These are phyloP conservation scores for Thraustochytrium sp. DNA, from an alignment of 352 stramenopile species.

Conservation along the genomic window DNA sequence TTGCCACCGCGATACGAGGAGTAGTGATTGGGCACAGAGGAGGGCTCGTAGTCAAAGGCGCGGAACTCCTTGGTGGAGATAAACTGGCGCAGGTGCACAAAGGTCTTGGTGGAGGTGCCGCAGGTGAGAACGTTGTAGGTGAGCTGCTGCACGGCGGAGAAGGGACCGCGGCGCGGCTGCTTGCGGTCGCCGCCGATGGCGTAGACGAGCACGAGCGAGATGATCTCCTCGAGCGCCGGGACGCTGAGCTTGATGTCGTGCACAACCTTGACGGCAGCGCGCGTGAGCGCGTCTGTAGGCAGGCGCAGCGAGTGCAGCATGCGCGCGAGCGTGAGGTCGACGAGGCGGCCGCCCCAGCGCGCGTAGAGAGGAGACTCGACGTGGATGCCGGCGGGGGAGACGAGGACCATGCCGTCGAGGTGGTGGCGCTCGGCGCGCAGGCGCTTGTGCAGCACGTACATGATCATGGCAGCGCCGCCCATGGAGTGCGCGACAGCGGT, in stretches of 20 bases:
- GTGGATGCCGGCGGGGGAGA: constrained; percentile 45
- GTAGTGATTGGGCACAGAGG: constrained; percentile 18
- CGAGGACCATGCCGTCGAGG: constrained; percentile 42
- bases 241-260: constrained; percentile 45
- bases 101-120: constrained; percentile 29
- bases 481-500: constrained; percentile 45
- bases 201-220: constrained; percentile 37
- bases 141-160: constrained; percentile 38
- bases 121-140: constrained; percentile 40
- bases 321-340: constrained; percentile 5
- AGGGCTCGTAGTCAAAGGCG: constrained; percentile 34
- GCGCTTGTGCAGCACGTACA: constrained; percentile 41
- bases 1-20: constrained; percentile 19
- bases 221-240: constrained; percentile 14
- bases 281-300: constrained; percentile 28
- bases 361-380: constrained; percentile 38
- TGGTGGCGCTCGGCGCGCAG: constrained; percentile 32
- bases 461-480: constrained; percentile 45
- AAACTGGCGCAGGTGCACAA: constrained; percentile 21
- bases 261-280: constrained; percentile 31
- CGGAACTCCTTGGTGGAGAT: constrained; percentile 27
- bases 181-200: constrained; percentile 16
- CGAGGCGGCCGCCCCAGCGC: neutral
- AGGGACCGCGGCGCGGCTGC: constrained; percentile 9
- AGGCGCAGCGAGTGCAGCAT: constrained; percentile 29